phyloP scores from a whole-genome alignment of 495 filamentous ascomycete species.

The Aspergillus biplanus region DNA sequence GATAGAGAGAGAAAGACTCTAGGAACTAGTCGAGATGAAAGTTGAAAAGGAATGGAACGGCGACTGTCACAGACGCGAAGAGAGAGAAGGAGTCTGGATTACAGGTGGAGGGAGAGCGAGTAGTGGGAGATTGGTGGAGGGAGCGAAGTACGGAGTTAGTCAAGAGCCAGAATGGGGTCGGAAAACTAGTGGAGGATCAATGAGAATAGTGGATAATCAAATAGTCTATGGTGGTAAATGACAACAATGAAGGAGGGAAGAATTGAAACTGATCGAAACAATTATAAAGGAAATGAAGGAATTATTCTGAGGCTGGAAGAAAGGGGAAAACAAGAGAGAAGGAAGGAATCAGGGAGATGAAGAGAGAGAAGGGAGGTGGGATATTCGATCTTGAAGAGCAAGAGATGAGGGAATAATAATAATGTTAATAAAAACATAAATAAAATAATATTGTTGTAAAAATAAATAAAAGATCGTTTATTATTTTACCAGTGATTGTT shows the following conservation, averaged over 20 bases:
- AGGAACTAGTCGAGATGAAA: slow-evolving; percentile 1
- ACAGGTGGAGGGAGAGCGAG: slow-evolving; percentile 6
- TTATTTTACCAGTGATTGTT: no score
- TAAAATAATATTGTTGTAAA: neutral
- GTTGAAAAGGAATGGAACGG: slow-evolving; percentile 20
- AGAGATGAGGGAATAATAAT: slow-evolving; percentile 16
- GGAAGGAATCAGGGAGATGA: neutral
- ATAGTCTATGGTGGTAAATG: slow-evolving; percentile 5
- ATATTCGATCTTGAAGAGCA: slow-evolving; percentile 19
- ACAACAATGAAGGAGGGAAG: neutral
- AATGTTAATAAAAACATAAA: slow-evolving; percentile 1
- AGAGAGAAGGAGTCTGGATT: slow-evolving; percentile 20
- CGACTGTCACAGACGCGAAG: slow-evolving; percentile 18
- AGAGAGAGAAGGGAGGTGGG: slow-evolving; percentile 9
- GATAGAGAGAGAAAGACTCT: slow-evolving; percentile 9
- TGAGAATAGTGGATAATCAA: slow-evolving; percentile 4
- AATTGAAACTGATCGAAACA: neutral
- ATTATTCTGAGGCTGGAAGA: slow-evolving; percentile 2
- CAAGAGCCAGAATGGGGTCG: slow-evolving; percentile 11
- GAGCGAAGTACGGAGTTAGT: slow-evolving; percentile 16
- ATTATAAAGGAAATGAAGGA: slow-evolving; percentile 12
- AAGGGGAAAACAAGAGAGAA: neutral
- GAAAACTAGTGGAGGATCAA: slow-evolving; percentile 16
- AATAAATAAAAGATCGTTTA: neutral
- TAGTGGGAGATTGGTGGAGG: slow-evolving; percentile 18